Evolutionary conservation across 2,329 filamentous ascomycete genomes (phyloP).

Genomic region (Alternaria ethzedia): DNA sequence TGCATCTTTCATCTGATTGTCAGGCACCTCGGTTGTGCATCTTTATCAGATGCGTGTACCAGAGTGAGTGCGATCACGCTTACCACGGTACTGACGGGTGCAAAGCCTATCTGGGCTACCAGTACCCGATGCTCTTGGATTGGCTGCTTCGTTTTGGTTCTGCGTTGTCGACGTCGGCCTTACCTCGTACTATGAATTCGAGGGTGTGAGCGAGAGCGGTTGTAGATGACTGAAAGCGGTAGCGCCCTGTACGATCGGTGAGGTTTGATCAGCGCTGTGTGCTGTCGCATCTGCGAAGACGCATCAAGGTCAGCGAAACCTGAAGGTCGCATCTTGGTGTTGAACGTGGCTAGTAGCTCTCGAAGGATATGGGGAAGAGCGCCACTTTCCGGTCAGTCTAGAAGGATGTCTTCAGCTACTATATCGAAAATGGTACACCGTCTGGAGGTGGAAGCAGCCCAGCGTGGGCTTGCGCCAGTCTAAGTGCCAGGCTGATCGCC

Average conservation of each 20-base stretch:
- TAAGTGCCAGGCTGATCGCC: conserved; percentile 18
- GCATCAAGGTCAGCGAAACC: not conserved
- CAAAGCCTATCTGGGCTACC: not conserved
- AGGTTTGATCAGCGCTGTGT: not conserved
- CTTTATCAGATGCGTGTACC: not conserved
- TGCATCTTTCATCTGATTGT: not conserved
- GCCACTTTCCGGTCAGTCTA: not conserved
- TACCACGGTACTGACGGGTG: not conserved
- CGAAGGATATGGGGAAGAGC: not conserved
- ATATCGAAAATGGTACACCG: not conserved
- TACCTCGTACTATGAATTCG: not conserved
- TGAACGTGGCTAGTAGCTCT: not conserved
- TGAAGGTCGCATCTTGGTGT: not conserved
- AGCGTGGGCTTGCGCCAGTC: conserved; percentile 1
- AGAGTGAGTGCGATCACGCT: not conserved
- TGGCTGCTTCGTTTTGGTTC: not conserved
- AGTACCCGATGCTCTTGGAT: not conserved
- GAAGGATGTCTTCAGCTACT: not conserved
- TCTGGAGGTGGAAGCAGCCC: not conserved
- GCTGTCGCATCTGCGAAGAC: not conserved
- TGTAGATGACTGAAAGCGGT: not conserved
- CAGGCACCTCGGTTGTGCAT: not conserved
- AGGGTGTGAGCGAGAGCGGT: not conserved
- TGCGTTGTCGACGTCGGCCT: not conserved
- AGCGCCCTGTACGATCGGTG: not conserved